These are phyloP conservation scores for Dictyostelium brefeldianum DNA, from an alignment of 78 protist species.

Conservation along the genomic window DNA sequence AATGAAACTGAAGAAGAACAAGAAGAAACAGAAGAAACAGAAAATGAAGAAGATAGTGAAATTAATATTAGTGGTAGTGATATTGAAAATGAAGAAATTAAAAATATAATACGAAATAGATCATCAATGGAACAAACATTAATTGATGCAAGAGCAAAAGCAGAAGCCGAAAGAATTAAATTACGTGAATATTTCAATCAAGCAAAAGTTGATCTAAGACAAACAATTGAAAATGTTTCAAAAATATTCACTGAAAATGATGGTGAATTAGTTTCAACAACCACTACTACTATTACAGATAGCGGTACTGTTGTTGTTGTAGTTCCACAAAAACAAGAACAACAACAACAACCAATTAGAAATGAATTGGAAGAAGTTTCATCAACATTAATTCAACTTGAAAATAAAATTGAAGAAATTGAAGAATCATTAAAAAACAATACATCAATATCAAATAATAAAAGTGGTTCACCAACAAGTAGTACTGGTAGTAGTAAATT, in stretches of 20 bases:
- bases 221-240: slow-evolving; percentile 43
- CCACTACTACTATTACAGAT: background rate
- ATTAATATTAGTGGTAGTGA: slow-evolving; percentile 34
- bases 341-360: background rate
- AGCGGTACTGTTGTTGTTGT: background rate
- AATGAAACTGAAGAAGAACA: background rate
- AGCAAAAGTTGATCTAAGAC: slow-evolving; percentile 53
- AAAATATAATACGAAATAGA: slow-evolving; percentile 27
- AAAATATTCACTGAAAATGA: background rate
- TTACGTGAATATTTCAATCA: slow-evolving; percentile 26
- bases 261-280: background rate
- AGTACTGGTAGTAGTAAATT: background rate
- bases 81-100: slow-evolving; percentile 28
- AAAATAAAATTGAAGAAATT: slow-evolving; percentile 54
- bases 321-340: background rate
- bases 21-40: background rate
- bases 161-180: slow-evolving; percentile 30
- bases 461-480: background rate
- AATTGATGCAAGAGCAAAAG: slow-evolving; percentile 24
- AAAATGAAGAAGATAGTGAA: slow-evolving; percentile 8
- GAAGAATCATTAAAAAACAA: slow-evolving; percentile 23
- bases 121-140: slow-evolving; percentile 16
- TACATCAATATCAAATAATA: background rate
- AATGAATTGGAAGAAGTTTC: slow-evolving; percentile 53
- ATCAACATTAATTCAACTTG: slow-evolving; percentile 14